Evolutionary conservation across 108 stramenopile genomes (phyloP).

Genomic region (Cyclotella baltica): DNA sequence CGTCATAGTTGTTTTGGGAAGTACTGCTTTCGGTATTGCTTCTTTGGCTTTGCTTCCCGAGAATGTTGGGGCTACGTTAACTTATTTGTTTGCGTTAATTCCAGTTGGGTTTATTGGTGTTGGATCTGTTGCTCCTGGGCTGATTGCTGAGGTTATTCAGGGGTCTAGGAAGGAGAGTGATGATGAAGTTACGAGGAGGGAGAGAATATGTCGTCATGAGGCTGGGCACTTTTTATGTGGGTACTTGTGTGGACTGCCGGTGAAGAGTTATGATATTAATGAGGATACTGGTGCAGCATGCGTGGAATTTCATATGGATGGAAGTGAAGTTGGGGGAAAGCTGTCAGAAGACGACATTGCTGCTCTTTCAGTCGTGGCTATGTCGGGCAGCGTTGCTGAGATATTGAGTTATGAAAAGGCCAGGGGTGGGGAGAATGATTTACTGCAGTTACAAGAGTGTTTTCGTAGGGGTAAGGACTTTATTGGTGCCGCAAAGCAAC

Average conservation of each 20-base stretch:
- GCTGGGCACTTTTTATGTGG: slow-evolving; percentile 88
- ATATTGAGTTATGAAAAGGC: slow-evolving; percentile 71
- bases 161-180: slow-evolving; percentile 55
- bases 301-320: slow-evolving; percentile 76
- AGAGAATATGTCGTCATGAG: slow-evolving; percentile 83
- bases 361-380: slow-evolving; percentile 74
- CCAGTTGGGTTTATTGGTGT: slow-evolving; percentile 82
- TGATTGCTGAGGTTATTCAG: slow-evolving; percentile 71
- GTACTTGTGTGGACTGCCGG: slow-evolving; percentile 83
- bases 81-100: slow-evolving; percentile 82
- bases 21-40: slow-evolving; percentile 62
- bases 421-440: slow-evolving; percentile 75
- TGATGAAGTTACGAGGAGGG: slow-evolving; percentile 35
- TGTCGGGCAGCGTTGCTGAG: slow-evolving; percentile 87
- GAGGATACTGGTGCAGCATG: slow-evolving; percentile 66
- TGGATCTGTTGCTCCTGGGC: slow-evolving; percentile 76
- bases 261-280: slow-evolving; percentile 63
- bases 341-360: slow-evolving; percentile 68
- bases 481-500: slow-evolving; percentile 86
- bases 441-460: slow-evolving; percentile 72
- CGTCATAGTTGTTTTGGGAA: slow-evolving; percentile 64
- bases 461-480: slow-evolving; percentile 75
- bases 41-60: slow-evolving; percentile 74
- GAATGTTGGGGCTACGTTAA: slow-evolving; percentile 82
- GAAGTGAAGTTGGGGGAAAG: slow-evolving; percentile 29